Percentiles rank a stretch among this genome's conserved stretches.
These are phyloP conservation scores for Nemania serpens DNA, from an alignment of 2,329 filamentous ascomycete genomes.

Conservation along the genomic window DNA sequence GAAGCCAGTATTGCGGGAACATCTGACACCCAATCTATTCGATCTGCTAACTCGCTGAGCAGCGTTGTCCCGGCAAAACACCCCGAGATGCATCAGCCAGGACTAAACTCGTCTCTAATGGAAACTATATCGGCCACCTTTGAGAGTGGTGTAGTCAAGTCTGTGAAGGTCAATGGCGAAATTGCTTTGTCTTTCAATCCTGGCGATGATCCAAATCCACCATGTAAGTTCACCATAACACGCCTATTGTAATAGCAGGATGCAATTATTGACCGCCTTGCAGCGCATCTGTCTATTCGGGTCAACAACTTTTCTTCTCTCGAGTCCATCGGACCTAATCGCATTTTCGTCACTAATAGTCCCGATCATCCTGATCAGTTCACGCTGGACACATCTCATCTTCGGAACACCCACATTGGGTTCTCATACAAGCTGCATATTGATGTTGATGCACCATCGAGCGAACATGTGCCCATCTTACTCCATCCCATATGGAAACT, in stretches of 20 bases:
- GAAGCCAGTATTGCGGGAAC: slow-evolving; percentile 62
- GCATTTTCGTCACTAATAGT: slow-evolving; percentile 79
- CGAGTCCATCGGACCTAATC: slow-evolving; percentile 92
- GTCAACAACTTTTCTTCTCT: slow-evolving; percentile 87
- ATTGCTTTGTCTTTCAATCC: slow-evolving; percentile 83
- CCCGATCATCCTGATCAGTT: slow-evolving; percentile 78
- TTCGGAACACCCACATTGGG: slow-evolving; percentile 75
- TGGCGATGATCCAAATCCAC: slow-evolving; percentile 51
- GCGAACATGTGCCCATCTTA: slow-evolving; percentile 70
- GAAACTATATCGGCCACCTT: slow-evolving; percentile 90
- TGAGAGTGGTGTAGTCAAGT: slow-evolving; percentile 72
- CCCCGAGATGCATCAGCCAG: slow-evolving; percentile 77
- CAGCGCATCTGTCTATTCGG: slow-evolving; percentile 69
- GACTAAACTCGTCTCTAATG: slow-evolving; percentile 85
- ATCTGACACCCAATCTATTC: slow-evolving; percentile 89
- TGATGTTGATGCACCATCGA: slow-evolving; percentile 55
- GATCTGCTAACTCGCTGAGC: slow-evolving; percentile 81
- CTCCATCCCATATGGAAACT: slow-evolving; percentile 81
- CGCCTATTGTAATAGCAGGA: neutral
- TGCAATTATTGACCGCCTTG: slow-evolving; percentile 28
- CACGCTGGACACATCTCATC: slow-evolving; percentile 71
- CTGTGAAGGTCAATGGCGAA: slow-evolving; percentile 80
- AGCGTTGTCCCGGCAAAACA: slow-evolving; percentile 74
- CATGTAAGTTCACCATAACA: slow-evolving; percentile 50
- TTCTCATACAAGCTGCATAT: slow-evolving; percentile 92